Percentiles rank a stretch among this genome's conserved stretches.
Evolutionary conservation across 257 asterid genomes (phyloP).

Genomic region (Knoxia roxburghii): DNA sequence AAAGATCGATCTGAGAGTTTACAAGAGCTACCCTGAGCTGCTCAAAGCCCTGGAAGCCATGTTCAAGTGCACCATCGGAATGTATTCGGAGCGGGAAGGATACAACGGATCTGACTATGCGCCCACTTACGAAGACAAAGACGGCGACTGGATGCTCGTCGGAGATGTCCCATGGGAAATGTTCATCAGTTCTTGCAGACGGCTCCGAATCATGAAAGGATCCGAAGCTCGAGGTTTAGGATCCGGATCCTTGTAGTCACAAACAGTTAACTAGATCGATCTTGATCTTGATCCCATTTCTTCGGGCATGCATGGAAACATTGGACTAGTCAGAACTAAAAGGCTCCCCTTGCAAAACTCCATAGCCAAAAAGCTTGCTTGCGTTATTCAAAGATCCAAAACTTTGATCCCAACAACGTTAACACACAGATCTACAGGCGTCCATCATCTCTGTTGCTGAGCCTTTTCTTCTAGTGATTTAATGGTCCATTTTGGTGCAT

Average conservation of each 20-base stretch:
- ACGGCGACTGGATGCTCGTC: constrained; percentile 97
- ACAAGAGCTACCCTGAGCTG: constrained; percentile 58
- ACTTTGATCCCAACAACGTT: no score
- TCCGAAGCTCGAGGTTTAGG: constrained; percentile 76
- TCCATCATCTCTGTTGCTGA: background rate
- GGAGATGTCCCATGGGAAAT: constrained; percentile 99
- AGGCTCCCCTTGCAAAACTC: no score
- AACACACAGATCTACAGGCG: no score
- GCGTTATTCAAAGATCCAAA: no score
- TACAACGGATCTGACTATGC: constrained; percentile 64
- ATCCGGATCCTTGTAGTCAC: constrained; percentile 17
- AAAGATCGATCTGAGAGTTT: constrained; percentile 68
- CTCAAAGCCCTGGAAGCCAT: constrained; percentile 60
- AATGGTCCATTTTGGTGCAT: background rate
- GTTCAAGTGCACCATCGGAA: constrained; percentile 83
- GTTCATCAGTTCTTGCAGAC: constrained; percentile 69
- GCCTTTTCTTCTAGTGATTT: background rate
- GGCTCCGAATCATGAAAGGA: constrained; percentile 74
- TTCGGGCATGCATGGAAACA: background rate
- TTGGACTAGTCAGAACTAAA: background rate
- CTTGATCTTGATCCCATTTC: no score
- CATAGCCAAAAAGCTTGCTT: no score
- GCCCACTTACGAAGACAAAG: constrained; percentile 88
- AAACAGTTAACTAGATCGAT: no score
- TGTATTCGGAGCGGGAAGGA: constrained; percentile 71